Evolutionary conservation across 345 rosid species (phyloP).

Genomic region (Euphorbia peplus): DNA sequence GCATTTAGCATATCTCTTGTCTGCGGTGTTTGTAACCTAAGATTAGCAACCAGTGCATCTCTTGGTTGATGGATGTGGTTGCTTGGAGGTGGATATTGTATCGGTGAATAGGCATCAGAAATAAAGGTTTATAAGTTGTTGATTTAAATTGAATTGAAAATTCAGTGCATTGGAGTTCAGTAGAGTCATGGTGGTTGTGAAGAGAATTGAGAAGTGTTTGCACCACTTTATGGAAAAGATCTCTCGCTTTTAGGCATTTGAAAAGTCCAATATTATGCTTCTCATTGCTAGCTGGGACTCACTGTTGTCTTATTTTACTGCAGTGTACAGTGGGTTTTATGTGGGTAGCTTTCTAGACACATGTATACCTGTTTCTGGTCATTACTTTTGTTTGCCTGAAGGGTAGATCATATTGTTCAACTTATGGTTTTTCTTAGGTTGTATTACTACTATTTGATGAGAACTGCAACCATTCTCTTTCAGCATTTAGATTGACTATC

Average conservation of each 20-base stretch:
- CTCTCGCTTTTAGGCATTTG: background rate
- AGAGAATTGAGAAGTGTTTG: background rate
- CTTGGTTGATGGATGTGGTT: conserved; percentile 13
- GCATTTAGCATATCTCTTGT: conserved; percentile 8
- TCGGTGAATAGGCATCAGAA: conserved; percentile 13
- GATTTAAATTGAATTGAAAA: background rate
- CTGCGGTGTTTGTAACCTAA: conserved; percentile 13
- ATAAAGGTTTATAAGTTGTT: conserved; percentile 6
- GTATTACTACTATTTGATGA: background rate
- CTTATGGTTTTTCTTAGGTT: background rate
- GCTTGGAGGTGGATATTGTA: conserved; percentile 7
- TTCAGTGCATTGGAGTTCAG: background rate
- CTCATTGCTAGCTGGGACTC: conserved; percentile 11
- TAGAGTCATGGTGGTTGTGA: background rate
- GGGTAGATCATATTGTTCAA: background rate
- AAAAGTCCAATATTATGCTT: background rate
- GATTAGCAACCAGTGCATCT: conserved; percentile 1
- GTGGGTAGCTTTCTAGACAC: conserved; percentile 9
- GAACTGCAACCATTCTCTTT: background rate
- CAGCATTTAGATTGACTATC: conserved; percentile 2
- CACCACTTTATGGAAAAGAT: background rate
- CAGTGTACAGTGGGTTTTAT: conserved; percentile 17
- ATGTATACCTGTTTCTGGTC: background rate
- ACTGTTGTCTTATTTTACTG: background rate
- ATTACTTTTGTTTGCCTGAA: conserved; percentile 7